phyloP scores from a whole-genome alignment of 1,284 basidiomycete genomes.

The Porodaedalea pini region DNA sequence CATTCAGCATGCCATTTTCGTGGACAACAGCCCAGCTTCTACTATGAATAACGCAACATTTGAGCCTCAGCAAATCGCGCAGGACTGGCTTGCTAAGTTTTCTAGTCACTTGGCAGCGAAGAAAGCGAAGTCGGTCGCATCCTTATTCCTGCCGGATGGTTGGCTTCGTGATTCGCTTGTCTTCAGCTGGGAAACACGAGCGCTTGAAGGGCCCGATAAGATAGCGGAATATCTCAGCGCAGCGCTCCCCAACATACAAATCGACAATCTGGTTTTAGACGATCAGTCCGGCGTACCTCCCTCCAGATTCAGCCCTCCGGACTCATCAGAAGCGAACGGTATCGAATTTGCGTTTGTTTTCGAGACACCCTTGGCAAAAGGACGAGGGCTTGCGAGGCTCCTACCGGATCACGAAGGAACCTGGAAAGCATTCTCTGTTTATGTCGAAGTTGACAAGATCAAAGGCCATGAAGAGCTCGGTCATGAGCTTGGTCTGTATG shows the following conservation, averaged over 20 bases:
- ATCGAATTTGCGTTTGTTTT: conserved; percentile 11
- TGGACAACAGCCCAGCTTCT: background rate
- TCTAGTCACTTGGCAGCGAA: background rate
- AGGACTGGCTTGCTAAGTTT: background rate
- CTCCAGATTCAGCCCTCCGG: background rate
- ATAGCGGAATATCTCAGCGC: conserved; percentile 1
- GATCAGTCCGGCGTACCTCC: background rate
- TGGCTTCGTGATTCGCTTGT: conserved; percentile 4
- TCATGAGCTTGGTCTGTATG: conserved; percentile 22
- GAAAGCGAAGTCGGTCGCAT: background rate
- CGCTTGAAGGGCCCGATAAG: background rate
- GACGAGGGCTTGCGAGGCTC: background rate
- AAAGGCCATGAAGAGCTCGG: conserved; percentile 31
- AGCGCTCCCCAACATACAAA: background rate
- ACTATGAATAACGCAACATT: background rate
- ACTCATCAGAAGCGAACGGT: background rate
- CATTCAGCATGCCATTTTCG: background rate
- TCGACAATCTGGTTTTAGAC: background rate
- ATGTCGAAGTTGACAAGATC: conserved; percentile 30
- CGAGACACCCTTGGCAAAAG: background rate
- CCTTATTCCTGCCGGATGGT: conserved; percentile 1
- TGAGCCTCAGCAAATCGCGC: conserved; percentile 2
- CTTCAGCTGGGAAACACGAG: conserved; percentile 9
- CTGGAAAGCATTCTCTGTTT: conserved; percentile 28
- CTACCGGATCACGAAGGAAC: conserved; percentile 21